These are phyloP conservation scores for Intubia oerlemansii DNA, from an alignment of 2,329 filamentous ascomycete species.

Conservation along the genomic window DNA sequence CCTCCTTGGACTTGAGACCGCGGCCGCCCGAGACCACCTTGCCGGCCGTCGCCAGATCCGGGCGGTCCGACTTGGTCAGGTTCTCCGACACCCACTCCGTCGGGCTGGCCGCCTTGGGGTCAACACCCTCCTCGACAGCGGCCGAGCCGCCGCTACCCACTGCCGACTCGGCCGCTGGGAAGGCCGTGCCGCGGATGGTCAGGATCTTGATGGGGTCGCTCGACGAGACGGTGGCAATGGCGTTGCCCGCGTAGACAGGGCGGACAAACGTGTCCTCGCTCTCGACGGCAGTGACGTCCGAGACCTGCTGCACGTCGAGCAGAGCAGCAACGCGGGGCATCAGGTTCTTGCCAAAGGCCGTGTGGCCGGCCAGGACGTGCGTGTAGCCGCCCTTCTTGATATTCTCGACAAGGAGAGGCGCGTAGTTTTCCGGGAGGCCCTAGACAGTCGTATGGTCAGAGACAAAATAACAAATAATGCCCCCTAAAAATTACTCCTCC, in stretches of 20 bases:
- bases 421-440: conserved; percentile 85
- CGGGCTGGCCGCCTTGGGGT: conserved; percentile 52
- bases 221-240: conserved; percentile 88
- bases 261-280: conserved; percentile 87
- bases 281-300: conserved; percentile 73
- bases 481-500: too few relatives aligned
- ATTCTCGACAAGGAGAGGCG: conserved; percentile 84
- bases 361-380: conserved; percentile 77
- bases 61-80: conserved; percentile 78
- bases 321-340: conserved; percentile 81
- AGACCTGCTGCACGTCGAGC: conserved; percentile 81
- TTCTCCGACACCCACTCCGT: conserved; percentile 91
- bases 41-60: conserved; percentile 74
- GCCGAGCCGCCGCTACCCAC: conserved; percentile 39
- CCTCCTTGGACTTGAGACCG: conserved; percentile 92
- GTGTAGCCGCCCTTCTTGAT: conserved; percentile 91
- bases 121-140: conserved; percentile 56
- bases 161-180: conserved; percentile 50
- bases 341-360: conserved; percentile 89
- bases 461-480: too few relatives aligned
- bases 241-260: conserved; percentile 94
- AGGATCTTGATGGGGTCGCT: conserved; percentile 69
- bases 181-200: conserved; percentile 84
- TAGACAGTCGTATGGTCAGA: too few relatives aligned
- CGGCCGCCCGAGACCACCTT: conserved; percentile 86